phyloP scores from a whole-genome alignment of 2,329 filamentous ascomycete genomes.

The Coniella lustricola region DNA sequence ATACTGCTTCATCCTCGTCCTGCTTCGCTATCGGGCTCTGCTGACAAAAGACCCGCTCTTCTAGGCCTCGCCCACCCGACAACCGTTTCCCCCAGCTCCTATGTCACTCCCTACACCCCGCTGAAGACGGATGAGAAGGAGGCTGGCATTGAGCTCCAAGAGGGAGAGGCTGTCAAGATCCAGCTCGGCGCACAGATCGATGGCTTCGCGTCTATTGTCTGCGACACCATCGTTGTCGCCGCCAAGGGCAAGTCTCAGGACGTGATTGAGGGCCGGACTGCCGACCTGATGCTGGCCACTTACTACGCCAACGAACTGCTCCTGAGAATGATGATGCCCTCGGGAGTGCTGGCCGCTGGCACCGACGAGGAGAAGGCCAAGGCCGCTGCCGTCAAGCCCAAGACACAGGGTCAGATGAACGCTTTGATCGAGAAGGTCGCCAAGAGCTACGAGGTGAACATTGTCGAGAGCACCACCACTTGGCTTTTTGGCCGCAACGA shows the following conservation, averaged over 20 bases:
- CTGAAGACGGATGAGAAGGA: constrained; percentile 81
- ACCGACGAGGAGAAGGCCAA: constrained; percentile 95
- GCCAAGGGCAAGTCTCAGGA: constrained; percentile 53
- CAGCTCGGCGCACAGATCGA: constrained; percentile 99
- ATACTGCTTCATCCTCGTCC: not conserved
- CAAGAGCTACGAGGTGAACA: constrained; percentile 82
- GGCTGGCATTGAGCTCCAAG: constrained; percentile 70
- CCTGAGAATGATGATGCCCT: constrained; percentile 81
- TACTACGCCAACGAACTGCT: constrained; percentile 95
- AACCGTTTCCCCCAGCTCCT: constrained; percentile 88
- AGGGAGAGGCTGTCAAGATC: constrained; percentile 88
- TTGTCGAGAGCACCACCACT: constrained; percentile 96
- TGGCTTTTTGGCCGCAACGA: constrained; percentile 97
- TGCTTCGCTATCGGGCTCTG: not conserved
- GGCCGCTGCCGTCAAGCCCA: constrained; percentile 73
- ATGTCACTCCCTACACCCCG: constrained; percentile 94
- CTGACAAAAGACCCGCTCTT: not conserved
- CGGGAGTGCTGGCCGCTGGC: constrained; percentile 74
- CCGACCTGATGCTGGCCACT: constrained; percentile 83
- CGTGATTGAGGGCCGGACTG: constrained; percentile 66
- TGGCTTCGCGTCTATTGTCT: constrained; percentile 93
- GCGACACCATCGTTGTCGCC: constrained; percentile 77
- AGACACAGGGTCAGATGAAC: constrained; percentile 81
- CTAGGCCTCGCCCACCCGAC: constrained; percentile 85
- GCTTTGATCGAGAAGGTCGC: constrained; percentile 83